Percentiles rank a stretch among this genome's conserved stretches.
phyloP scores from a whole-genome alignment of 2,329 filamentous ascomycete genomes.

The Fusarium circinatum region DNA sequence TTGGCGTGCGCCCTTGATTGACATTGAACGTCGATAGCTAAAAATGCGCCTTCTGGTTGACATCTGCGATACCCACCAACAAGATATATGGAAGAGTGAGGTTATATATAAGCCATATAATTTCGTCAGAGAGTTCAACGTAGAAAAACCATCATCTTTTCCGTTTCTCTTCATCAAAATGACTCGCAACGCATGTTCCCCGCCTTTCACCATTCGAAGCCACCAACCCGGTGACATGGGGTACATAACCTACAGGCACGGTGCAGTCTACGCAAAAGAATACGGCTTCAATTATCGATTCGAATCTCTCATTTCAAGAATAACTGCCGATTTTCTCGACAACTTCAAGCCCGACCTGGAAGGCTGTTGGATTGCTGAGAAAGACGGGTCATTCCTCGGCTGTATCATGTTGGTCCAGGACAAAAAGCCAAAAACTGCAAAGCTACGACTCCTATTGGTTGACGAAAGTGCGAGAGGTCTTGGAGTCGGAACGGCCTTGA shows the following conservation, averaged over 20 bases:
- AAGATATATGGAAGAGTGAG: rapidly evolving
- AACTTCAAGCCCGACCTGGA: neutral
- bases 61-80: neutral
- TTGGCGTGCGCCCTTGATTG: neutral
- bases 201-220: neutral
- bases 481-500: neutral
- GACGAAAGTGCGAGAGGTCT: slow-evolving; percentile 5
- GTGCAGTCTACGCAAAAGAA: neutral
- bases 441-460: slow-evolving; percentile 1
- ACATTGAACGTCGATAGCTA: neutral
- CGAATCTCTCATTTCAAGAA: neutral
- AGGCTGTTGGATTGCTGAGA: slow-evolving; percentile 10
- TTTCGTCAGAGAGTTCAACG: rapidly evolving
- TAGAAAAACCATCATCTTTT: neutral
- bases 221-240: slow-evolving; percentile 6
- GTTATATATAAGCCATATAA: no score
- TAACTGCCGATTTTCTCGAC: neutral
- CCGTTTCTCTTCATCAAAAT: neutral
- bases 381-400: neutral
- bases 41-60: neutral
- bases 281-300: neutral
- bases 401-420: neutral
- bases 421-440: slow-evolving; percentile 6
- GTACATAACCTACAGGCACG: slow-evolving; percentile 5
- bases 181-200: neutral